Percentiles rank a stretch among this genome's conserved stretches.
These are phyloP conservation scores for Blastobotrys proliferans DNA, from an alignment of 1,139 yeast genomes.

Conservation along the genomic window DNA sequence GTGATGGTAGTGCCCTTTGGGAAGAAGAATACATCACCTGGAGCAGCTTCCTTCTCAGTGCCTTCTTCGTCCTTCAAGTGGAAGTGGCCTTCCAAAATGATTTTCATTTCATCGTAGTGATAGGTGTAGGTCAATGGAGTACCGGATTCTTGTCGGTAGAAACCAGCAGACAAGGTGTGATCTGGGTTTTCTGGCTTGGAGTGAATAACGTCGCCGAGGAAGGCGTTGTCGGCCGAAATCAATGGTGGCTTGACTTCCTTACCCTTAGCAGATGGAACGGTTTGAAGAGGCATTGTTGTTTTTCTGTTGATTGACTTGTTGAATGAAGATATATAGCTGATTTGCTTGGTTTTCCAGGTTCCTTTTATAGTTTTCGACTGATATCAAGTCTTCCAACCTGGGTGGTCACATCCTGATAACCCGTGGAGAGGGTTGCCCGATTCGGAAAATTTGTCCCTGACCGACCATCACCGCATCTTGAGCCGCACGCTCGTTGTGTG, in stretches of 20 bases:
- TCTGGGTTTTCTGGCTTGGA: slow-evolving; percentile 53
- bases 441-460: too few species aligned
- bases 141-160: slow-evolving; percentile 63
- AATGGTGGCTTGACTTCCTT: slow-evolving; percentile 45
- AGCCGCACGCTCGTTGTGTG: too few species aligned
- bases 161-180: slow-evolving; percentile 58
- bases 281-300: slow-evolving; percentile 12
- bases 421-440: too few species aligned
- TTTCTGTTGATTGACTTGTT: too few species aligned
- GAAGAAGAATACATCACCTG: slow-evolving; percentile 68
- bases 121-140: slow-evolving; percentile 62
- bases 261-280: slow-evolving; percentile 11
- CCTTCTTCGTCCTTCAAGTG: slow-evolving; percentile 60
- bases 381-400: too few species aligned
- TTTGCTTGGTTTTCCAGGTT: too few species aligned
- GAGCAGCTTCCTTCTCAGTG: slow-evolving; percentile 45
- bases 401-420: too few species aligned
- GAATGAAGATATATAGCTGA: too few species aligned
- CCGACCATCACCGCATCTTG: too few species aligned
- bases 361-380: too few species aligned
- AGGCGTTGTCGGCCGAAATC: slow-evolving; percentile 58
- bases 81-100: slow-evolving; percentile 63
- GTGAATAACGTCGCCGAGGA: slow-evolving; percentile 59
- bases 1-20: slow-evolving; percentile 64
- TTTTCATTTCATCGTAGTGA: slow-evolving; percentile 67